phyloP scores from a whole-genome alignment of 495 filamentous ascomycete species.

The Annulohypoxylon stygium region DNA sequence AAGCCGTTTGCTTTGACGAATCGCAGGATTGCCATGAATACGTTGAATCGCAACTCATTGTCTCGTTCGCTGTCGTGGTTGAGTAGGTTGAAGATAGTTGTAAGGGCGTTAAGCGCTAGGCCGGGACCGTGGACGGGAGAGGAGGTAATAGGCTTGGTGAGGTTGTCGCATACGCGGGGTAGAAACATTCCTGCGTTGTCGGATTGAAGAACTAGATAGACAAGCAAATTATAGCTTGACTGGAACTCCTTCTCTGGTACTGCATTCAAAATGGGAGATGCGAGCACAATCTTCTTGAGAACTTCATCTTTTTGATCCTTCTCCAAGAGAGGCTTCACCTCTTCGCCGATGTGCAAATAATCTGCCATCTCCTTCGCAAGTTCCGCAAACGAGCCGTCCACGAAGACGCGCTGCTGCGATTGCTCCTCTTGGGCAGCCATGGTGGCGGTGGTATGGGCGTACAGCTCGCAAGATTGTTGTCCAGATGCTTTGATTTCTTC shows the following conservation, averaged over 20 bases:
- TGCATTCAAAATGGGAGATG: slow-evolving; percentile 76
- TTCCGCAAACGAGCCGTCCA: slow-evolving; percentile 91
- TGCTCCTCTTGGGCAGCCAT: slow-evolving; percentile 21
- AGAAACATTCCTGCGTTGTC: slow-evolving; percentile 87
- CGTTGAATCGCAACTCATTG: slow-evolving; percentile 86
- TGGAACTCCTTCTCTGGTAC: slow-evolving; percentile 96
- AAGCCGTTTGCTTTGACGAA: slow-evolving; percentile 78
- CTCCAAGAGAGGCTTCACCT: slow-evolving; percentile 79
- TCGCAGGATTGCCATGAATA: slow-evolving; percentile 84
- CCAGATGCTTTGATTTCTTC: neutral
- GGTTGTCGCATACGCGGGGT: slow-evolving; percentile 85
- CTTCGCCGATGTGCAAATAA: slow-evolving; percentile 77
- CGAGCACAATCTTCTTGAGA: slow-evolving; percentile 86
- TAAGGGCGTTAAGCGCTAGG: slow-evolving; percentile 86
- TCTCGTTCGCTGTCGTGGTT: slow-evolving; percentile 74
- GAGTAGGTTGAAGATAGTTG: slow-evolving; percentile 97
- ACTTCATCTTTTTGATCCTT: slow-evolving; percentile 83
- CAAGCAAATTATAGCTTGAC: slow-evolving; percentile 93
- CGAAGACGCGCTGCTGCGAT: slow-evolving; percentile 70
- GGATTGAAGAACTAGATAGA: slow-evolving; percentile 90
- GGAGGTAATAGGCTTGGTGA: slow-evolving; percentile 85
- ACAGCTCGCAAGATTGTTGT: neutral
- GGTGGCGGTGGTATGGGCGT: neutral
- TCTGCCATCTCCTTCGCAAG: slow-evolving; percentile 89
- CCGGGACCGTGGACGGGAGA: slow-evolving; percentile 86